Base-by-base conservation (phyloP, 192 early-diverging fungal genomes). In the Backusella australiensis region DNA sequence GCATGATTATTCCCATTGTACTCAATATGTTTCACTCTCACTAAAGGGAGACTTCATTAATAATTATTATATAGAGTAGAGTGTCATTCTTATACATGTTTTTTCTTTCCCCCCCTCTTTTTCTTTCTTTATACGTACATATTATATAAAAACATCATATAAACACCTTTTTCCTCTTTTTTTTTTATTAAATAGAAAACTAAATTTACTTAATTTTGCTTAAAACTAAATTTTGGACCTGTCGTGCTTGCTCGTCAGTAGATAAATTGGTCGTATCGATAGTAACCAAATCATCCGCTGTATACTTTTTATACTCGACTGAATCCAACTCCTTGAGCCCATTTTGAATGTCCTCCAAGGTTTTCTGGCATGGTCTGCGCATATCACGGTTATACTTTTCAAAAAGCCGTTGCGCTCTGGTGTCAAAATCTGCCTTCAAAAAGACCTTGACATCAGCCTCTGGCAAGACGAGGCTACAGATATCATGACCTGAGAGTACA, bases 401-500 rank as follows among this genome's bases (percentile, higher is more conserved):
- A 69, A 86, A 89, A 7, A 93, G 83, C 12, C 94, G 82, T 71
- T 88, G 83, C 3, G 93, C 94, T 2, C 94, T 84, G 0, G 92
- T 84, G 53, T 84, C 80, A 35, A 87, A 81, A 66, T 87, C 86
- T 0, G 93, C 93, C 19, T 89, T 86, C 9, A 96, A 79, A 74
- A 90, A 96, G 7, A 96, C 81, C 67, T 96, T 96, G 9, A 94
- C 82, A 46, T 96, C 87, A 0, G 94, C 94, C 66, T 89, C 78
- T 0, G 94, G 93, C 26, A 94, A 86, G 0, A 96, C 86, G 0
- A 88, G 86, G 0, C 93, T 92, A 14, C 94, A 93, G 63, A 94
- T 92, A 78, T 96, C 94, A 0, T 93, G 80, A 4, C 94, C 94
- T 78, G 94, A 93, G 90, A 94, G 94, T 15, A 95, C 91, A 44